Evolutionary conservation across 345 rosid species (phyloP), one percentile per base, ranked within the genome.

Genomic region (Melaleuca quinquenervia): DNA sequence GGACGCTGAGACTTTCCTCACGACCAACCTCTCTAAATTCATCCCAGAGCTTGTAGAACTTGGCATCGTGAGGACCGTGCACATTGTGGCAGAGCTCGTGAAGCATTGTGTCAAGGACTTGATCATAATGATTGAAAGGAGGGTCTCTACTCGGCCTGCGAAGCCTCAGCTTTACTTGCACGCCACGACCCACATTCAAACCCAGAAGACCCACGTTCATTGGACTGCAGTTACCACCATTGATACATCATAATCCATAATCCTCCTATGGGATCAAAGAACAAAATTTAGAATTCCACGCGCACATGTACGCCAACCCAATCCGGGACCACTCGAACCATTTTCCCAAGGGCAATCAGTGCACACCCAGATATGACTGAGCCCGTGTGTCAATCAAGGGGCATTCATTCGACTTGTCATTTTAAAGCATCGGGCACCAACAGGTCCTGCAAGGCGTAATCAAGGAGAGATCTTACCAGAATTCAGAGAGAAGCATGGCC

Each of bases 11-110:
- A 36, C 78, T 70, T 70, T 36, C 32, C 48, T 70, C 32, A 70
- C 6, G 13, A 12, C 54, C 3, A 6, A 94, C 97, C 95, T 92
- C 91, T 84, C 98, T 91, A 53, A 96, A 95, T 83, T 96, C 96
- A 89, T 95, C 98, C 99, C 96, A 94, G 36, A 96, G 95, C 89
- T 93, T 91, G 91, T 93, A 97, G 89, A 97, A 96, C 85, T 49
- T 89, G 52, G 98, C 95, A 84, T 95, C 94, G 44, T 96, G 98
- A 91, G 98, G 95, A 86, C 94, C 95, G 74, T 92, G 96, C 45
- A 51, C 95, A 83, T 94, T 94, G 86, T 95, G 98, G 87, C 98
- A 95, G 76, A 95, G 96, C 89, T 95, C 97, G 29, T 95, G 99
- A 88, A 94, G 98, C 98, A 93, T 94, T 3, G 98, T 94, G 90